These are phyloP conservation scores for Malus hybrid DNA, from an alignment of 331 rosid species.

Conservation along the genomic window DNA sequence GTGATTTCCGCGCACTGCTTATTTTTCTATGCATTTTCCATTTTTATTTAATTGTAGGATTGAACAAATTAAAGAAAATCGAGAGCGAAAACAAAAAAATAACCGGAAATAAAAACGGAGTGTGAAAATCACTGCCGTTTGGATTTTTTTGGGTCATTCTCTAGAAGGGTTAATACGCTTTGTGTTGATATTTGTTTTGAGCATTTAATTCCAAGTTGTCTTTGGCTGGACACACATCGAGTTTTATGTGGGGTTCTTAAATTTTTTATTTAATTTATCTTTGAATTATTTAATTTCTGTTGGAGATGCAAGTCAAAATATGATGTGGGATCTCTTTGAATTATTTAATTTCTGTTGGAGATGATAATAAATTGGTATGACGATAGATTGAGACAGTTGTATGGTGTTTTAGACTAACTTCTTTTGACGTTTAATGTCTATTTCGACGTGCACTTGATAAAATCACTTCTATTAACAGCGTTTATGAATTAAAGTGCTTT, in stretches of 20 bases:
- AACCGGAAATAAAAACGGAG: no score
- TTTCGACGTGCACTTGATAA: no score
- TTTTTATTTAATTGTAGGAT: no score
- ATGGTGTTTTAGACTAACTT: neutral
- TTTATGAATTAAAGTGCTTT: no score
- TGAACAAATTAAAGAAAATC: no score
- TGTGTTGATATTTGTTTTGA: neutral
- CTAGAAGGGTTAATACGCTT: neutral
- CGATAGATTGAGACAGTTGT: conserved; percentile 5
- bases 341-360: neutral
- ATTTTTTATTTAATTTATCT: neutral
- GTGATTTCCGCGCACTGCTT: no score
- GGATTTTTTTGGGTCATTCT: neutral
- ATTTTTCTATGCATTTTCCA: no score
- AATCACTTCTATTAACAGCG: no score
- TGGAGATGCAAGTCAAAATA: neutral
- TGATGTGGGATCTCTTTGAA: neutral
- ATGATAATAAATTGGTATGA: neutral
- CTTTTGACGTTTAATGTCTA: neutral
- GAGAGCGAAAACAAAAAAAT: no score
- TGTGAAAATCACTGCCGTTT: neutral
- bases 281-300: neutral
- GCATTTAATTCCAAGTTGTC: neutral
- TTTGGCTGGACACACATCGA: neutral
- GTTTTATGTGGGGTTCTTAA: neutral